A percentile compares a stretch with the other conserved stretches of the same genome.
Conservation (phyloP, 1,284 basidiomycete genomes). For the Gomphus sp. region DNA sequence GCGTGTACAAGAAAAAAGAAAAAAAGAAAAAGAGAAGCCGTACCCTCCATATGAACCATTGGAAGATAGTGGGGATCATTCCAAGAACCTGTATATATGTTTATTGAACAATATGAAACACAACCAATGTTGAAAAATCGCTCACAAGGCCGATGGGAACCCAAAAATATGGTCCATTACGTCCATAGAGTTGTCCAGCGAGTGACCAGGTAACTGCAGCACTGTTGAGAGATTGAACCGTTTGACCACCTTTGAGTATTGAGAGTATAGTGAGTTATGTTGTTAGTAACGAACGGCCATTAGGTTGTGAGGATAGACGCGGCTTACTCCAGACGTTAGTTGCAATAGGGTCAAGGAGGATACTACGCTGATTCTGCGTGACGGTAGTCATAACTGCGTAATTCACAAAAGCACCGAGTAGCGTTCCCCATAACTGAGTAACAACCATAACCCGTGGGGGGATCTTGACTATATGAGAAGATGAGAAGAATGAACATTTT, state of each 20-base stretch:
- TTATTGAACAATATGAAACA: not conserved
- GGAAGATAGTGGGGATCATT: constrained; percentile 37
- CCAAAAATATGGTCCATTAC: constrained; percentile 42
- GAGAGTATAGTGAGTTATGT: constrained; percentile 15
- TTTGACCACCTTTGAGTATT: constrained; percentile 26
- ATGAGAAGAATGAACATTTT: not conserved
- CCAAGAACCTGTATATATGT: constrained; percentile 28
- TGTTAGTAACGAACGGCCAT: not conserved
- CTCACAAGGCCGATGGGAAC: constrained; percentile 36
- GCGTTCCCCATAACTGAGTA: constrained; percentile 57
- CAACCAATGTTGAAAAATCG: not conserved
- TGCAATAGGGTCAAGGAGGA: constrained; percentile 41
- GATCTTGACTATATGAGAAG: constrained; percentile 40
- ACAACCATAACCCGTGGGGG: constrained; percentile 64
- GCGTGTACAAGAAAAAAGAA: no score
- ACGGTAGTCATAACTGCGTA: constrained; percentile 45
- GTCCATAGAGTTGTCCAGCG: constrained; percentile 47
- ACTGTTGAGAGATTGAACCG: constrained; percentile 45
- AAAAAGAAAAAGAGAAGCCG: constrained; percentile 7
- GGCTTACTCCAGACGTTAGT: constrained; percentile 45
- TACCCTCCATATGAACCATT: constrained; percentile 44
- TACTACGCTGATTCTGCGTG: constrained; percentile 40
- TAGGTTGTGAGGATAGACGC: no score
- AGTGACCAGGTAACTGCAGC: constrained; percentile 59
- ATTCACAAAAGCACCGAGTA: constrained; percentile 37